These are phyloP conservation scores for Platanthera zijinensis DNA, from an alignment of 106 monocot species.

Conservation along the genomic window DNA sequence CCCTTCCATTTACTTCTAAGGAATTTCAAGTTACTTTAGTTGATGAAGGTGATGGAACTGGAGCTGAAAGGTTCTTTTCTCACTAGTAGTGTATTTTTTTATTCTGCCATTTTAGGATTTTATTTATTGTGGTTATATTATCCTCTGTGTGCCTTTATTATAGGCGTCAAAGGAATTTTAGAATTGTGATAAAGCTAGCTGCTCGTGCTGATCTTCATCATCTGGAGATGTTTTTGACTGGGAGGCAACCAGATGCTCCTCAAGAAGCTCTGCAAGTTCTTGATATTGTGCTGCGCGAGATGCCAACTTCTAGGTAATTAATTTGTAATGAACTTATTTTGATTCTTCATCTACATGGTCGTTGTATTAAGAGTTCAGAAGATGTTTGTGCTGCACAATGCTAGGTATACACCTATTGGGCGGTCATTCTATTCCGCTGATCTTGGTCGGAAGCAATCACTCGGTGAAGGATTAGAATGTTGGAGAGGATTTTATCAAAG, in stretches of 20 bases:
- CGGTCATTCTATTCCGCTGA: constrained; percentile 87
- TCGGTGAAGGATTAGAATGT: constrained; percentile 90
- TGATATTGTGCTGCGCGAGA: constrained; percentile 45
- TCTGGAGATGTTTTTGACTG: constrained; percentile 28
- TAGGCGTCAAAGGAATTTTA: constrained; percentile 27
- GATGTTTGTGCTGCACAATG: background rate
- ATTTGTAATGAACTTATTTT: background rate
- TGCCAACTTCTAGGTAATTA: constrained; percentile 21
- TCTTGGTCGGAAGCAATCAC: constrained; percentile 53
- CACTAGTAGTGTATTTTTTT: background rate
- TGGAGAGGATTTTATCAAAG: constrained; percentile 99
- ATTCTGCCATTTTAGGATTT: background rate
- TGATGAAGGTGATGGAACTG: constrained; percentile 64
- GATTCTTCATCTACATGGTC: background rate
- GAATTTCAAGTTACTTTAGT: constrained; percentile 57
- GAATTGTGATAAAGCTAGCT: constrained; percentile 36
- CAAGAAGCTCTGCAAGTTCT: constrained; percentile 50
- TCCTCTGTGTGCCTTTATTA: background rate
- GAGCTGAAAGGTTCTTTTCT: constrained; percentile 30
- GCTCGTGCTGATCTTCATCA: constrained; percentile 29
- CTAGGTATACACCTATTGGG: constrained; percentile 69
- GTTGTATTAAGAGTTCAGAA: background rate
- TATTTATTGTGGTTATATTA: background rate
- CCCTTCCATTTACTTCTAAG: constrained; percentile 64
- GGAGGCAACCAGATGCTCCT: constrained; percentile 34